Percentiles rank a stretch among this genome's conserved stretches.
Evolutionary conservation across 1,284 basidiomycete species (phyloP).

Genomic region (Pyrrhoderma noxium): DNA sequence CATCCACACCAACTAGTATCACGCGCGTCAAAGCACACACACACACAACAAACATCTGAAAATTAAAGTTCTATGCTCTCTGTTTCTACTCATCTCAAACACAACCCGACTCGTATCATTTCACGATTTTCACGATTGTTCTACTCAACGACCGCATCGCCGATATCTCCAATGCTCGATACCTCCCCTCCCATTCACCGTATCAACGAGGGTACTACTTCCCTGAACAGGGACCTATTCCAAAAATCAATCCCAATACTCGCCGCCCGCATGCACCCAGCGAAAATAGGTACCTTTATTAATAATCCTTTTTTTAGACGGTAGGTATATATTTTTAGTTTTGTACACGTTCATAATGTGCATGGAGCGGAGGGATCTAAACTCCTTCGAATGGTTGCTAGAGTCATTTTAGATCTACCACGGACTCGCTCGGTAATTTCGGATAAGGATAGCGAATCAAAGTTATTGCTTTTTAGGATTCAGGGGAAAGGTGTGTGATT

Average conservation of each 20-base stretch:
- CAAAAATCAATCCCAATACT: conserved; percentile 56
- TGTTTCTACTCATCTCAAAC: too few species aligned
- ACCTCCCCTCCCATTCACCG: conserved; percentile 43
- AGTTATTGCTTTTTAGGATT: conserved; percentile 54
- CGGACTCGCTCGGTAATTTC: conserved; percentile 54
- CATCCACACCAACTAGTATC: too few species aligned
- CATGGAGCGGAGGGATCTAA: not conserved
- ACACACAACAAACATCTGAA: too few species aligned
- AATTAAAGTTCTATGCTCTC: too few species aligned
- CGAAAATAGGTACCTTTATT: conserved; percentile 47
- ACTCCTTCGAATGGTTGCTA: conserved; percentile 11
- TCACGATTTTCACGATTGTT: not conserved
- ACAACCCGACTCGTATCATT: too few species aligned
- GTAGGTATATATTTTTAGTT: conserved; percentile 38
- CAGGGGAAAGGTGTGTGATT: conserved; percentile 49
- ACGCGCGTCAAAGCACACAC: too few species aligned
- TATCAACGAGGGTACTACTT: conserved; percentile 29
- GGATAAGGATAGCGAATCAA: conserved; percentile 40
- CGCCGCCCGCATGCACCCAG: conserved; percentile 54
- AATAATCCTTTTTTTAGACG: conserved; percentile 42
- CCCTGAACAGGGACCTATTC: conserved; percentile 61
- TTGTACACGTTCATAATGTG: conserved; percentile 5
- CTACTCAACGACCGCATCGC: conserved; percentile 2
- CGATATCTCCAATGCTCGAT: not conserved
- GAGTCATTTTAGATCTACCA: conserved; percentile 53